Conservation (phyloP, 169 alveolate species). For the Plasmodium blacklocki region DNA sequence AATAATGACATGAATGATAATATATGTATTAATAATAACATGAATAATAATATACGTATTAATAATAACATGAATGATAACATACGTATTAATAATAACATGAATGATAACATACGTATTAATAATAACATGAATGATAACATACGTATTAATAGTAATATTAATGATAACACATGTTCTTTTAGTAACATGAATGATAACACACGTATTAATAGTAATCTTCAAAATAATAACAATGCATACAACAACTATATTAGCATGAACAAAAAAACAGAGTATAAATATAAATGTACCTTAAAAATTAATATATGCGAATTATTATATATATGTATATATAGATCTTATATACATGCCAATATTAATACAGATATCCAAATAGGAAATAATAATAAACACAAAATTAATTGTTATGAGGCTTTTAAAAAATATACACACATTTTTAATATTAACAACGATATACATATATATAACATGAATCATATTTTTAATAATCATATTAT, state of each 20-base stretch:
- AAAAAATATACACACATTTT: constrained; percentile 73
- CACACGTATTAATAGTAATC: too few relatives aligned
- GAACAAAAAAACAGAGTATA: constrained; percentile 70
- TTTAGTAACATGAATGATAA: too few relatives aligned
- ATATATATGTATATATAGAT: constrained; percentile 66
- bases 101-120: too few relatives aligned
- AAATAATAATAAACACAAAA: not conserved
- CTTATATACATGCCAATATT: constrained; percentile 62
- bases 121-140: too few relatives aligned
- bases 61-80: too few relatives aligned
- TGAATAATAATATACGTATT: too few relatives aligned
- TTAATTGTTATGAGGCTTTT: constrained; percentile 70
- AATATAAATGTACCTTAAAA: constrained; percentile 68
- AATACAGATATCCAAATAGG: constrained; percentile 37
- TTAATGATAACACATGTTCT: too few relatives aligned
- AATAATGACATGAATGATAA: too few relatives aligned
- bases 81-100: too few relatives aligned
- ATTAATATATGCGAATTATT: constrained; percentile 58
- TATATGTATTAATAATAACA: too few relatives aligned
- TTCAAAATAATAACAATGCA: constrained; percentile 22
- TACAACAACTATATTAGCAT: constrained; percentile 32
- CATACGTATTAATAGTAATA: too few relatives aligned
- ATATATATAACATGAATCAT: constrained; percentile 61
- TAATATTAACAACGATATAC: constrained; percentile 66
- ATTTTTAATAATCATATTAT: constrained; percentile 66